Base-by-base conservation (phyloP, 2,329 filamentous ascomycete genomes). In the Colletotrichum paranaense region DNA sequence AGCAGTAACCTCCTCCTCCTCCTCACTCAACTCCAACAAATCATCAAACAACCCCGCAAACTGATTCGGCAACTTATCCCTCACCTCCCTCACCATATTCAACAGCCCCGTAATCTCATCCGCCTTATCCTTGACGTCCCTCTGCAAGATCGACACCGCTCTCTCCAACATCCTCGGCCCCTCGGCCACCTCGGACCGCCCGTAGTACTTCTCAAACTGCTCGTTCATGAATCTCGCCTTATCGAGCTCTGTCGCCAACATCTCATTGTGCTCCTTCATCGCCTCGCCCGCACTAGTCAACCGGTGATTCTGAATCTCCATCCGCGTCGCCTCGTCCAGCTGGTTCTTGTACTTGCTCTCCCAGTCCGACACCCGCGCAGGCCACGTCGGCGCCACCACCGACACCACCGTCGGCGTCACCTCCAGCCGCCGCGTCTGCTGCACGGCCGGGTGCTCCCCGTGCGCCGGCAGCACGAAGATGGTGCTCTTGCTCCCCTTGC, bases 381-480 rank as follows among this genome's bases (percentile, higher is more conserved):
- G 80, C 57, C 75, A 78, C 62, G 66, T 73, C 28, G 79, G 78
- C 74, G 76, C 72, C 68, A 77, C 75, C 5, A 77, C 76, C 30
- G 78, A 74, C 52, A 83, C 79, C 1, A 83, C 77, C 11, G 78
- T 87, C 11, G 88, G 88, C 22, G 80, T 80, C 24, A 76, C 76
- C 78, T 89, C 88, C 28, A 87, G 80, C 9, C 64, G 63, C n/a
- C 82, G 79, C 1, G 87, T 89, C 35, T 84, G 79, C 70, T 79
- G 78, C 7, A 84, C 82, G 24, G 79, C 83, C 0, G 88, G 86
- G 67, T 89, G 87, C 26, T 83, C 79, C 14, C 83, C 81, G 70
- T 85, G 84, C 3, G 85, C 88, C 1, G 88, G 89, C 32, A 89
- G 80, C 8, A 91, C 80, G 76, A 90, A 90, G 71, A 91, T 80